Percentiles rank a stretch among this genome's conserved stretches.
Conservation (phyloP, 192 early-diverging fungal species). For the Entomortierella lignicola region DNA sequence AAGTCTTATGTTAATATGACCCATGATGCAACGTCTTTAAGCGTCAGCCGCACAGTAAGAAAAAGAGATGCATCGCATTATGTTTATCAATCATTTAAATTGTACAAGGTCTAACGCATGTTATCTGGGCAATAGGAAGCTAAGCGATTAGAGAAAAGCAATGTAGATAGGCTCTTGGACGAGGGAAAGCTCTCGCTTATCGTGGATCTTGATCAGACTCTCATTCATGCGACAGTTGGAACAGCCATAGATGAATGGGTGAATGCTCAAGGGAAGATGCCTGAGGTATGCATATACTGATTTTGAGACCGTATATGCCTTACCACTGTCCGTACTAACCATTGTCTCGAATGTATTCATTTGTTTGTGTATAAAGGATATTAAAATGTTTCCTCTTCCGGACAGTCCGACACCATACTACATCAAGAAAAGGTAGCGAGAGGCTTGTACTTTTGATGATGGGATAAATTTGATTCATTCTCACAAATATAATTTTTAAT, state of each 20-base stretch:
- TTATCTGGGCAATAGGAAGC: slow-evolving; percentile 66
- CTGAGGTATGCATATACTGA: slow-evolving; percentile 6
- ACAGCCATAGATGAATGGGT: slow-evolving; percentile 82
- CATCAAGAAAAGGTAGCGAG: slow-evolving; percentile 80
- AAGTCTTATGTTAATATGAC: slow-evolving; percentile 41
- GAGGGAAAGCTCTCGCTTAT: slow-evolving; percentile 86
- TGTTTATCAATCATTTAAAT: no score
- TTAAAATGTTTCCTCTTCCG: slow-evolving; percentile 80
- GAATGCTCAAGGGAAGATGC: slow-evolving; percentile 47
- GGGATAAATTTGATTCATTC: not conserved
- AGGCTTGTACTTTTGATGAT: not conserved
- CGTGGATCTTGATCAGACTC: slow-evolving; percentile 97
- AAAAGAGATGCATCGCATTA: no score
- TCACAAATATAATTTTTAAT: not conserved
- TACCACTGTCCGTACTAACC: no score
- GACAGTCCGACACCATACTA: slow-evolving; percentile 77
- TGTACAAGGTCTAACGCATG: no score
- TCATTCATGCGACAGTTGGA: slow-evolving; percentile 93
- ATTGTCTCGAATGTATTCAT: not conserved
- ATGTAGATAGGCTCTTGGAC: slow-evolving; percentile 68
- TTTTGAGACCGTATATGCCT: not conserved
- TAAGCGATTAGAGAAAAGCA: slow-evolving; percentile 76
- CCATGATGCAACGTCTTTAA: slow-evolving; percentile 38
- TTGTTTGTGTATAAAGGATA: slow-evolving; percentile 61
- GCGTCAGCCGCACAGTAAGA: slow-evolving; percentile 37